These are phyloP conservation scores for Fusarium oxysporum DNA, from an alignment of 2,329 filamentous ascomycete genomes.

Conservation along the genomic window DNA sequence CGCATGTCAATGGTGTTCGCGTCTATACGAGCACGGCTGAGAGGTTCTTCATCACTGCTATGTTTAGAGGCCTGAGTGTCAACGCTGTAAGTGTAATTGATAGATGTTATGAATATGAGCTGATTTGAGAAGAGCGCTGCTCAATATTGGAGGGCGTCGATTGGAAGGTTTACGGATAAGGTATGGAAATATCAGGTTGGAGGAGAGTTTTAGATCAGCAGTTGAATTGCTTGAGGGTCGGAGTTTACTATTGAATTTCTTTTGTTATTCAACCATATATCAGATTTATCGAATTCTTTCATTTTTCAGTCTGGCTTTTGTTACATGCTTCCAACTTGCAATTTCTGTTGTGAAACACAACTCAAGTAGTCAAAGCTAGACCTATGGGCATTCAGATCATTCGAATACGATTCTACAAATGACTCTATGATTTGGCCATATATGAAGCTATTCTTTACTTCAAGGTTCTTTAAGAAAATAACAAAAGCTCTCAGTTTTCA, in stretches of 20 bases:
- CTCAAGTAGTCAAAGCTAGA: neutral
- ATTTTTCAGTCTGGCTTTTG: rapidly evolving
- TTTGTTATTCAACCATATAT: neutral
- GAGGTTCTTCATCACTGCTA: slow-evolving; percentile 15
- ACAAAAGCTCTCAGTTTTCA: rapidly evolving
- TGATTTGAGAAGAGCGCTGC: slow-evolving; percentile 11
- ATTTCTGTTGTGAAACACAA: rapidly evolving
- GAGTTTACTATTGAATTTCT: neutral
- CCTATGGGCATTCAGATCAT: neutral
- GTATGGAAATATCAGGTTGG: slow-evolving; percentile 30
- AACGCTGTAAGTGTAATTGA: slow-evolving; percentile 16
- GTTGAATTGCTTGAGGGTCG: rapidly evolving
- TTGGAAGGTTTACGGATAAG: slow-evolving; percentile 25
- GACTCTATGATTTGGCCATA: rapidly evolving
- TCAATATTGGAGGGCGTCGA: slow-evolving; percentile 24
- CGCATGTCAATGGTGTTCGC: slow-evolving; percentile 10
- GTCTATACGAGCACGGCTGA: slow-evolving; percentile 18
- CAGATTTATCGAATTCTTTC: rapidly evolving
- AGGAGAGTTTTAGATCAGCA: slow-evolving; percentile 13
- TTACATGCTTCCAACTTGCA: rapidly evolving
- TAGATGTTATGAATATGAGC: rapidly evolving
- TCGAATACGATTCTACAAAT: neutral
- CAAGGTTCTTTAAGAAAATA: neutral
- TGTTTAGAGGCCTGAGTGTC: slow-evolving; percentile 19
- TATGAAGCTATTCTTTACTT: neutral